Evolutionary conservation across 108 stramenopile genomes (phyloP).

Genomic region (Pseudonitzschia delicatissima): DNA sequence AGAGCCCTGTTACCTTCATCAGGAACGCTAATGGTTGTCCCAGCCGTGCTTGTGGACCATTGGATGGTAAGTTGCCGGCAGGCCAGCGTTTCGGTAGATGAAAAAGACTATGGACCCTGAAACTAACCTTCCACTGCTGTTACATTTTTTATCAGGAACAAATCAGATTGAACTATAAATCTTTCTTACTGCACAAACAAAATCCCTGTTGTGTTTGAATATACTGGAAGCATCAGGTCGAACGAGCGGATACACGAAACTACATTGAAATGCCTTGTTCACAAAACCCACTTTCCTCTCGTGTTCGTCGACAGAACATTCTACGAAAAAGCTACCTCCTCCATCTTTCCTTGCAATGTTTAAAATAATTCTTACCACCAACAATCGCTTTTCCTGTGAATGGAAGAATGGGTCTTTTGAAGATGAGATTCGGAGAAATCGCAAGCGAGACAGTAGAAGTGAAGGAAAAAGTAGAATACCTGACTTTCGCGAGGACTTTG

Average conservation of each 20-base stretch:
- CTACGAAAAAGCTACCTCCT: slow-evolving; percentile 50
- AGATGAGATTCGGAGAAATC: slow-evolving; percentile 48
- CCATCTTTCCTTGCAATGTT: slow-evolving; percentile 60
- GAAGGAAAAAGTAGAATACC: not conserved
- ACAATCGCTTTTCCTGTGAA: slow-evolving; percentile 62
- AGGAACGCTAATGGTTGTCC: slow-evolving; percentile 74
- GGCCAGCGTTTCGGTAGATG: no score
- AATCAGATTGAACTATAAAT: slow-evolving; percentile 57
- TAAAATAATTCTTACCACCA: slow-evolving; percentile 67
- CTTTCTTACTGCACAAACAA: slow-evolving; percentile 38
- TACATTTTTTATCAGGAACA: slow-evolving; percentile 42
- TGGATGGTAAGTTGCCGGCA: slow-evolving; percentile 68
- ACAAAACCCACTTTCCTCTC: slow-evolving; percentile 46
- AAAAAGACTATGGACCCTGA: no score
- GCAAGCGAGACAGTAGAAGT: not conserved
- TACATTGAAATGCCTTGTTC: slow-evolving; percentile 23
- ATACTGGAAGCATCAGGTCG: slow-evolving; percentile 15
- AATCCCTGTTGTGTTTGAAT: slow-evolving; percentile 40
- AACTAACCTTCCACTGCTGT: not conserved
- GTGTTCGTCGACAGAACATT: slow-evolving; percentile 66
- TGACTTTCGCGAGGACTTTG: slow-evolving; percentile 4
- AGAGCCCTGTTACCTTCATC: slow-evolving; percentile 45
- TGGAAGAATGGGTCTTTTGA: slow-evolving; percentile 80
- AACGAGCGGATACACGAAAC: slow-evolving; percentile 32
- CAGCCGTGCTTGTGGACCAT: slow-evolving; percentile 64